Base-by-base conservation (phyloP, 768 basidiomycete species). In the Rhodocollybia butyracea region DNA sequence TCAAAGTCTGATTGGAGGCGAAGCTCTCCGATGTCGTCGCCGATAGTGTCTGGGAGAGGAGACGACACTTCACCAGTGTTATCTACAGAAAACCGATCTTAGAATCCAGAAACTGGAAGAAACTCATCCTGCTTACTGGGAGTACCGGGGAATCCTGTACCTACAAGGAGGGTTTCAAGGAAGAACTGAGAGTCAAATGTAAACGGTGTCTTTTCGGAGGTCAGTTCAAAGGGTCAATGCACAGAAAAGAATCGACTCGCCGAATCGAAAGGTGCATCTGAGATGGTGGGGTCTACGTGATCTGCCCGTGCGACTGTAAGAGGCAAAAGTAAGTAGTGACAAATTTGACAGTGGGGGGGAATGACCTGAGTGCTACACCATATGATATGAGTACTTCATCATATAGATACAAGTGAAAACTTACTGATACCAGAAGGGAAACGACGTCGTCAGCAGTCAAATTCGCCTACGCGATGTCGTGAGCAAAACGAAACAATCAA, bases 361-460 rank as follows among this genome's bases (percentile, higher is more conserved):
- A 21, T n/a, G 17, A 40, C 39, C 48, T 36, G 48, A 36, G 48
- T 50, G 48, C 48, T 50, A 22, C 10, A 24, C n/a, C 34, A 5
- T 27, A 10, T 15, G 22, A n/a, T 6, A 50, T 10, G 10, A 6
- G 17, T 6, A 4, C 12, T 17, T 5, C 10, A 15, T 12, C 3
- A 15, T 6, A 38, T 15, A 12, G 31, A 34, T 10, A 32, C 12
- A 13, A 21, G n/a, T 13, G 1, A 15, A 5, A 21, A 38, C 48
- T 57, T 59, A 68, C 67, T 34, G 70, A 70, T 22, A 66, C 64
- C 17, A 74, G 63, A 7, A 75, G 62, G 13, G 68, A 66, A 24
- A 73, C 67, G 17, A 74, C 60, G 51, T 75, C 73, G 13, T 60
- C 65, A 8, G 67, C 56, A 24, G 51, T 57, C 57, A 75, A 71